These are phyloP conservation scores for Pulchroboletus neoregius DNA, from an alignment of 1,284 basidiomycete species.

Conservation along the genomic window DNA sequence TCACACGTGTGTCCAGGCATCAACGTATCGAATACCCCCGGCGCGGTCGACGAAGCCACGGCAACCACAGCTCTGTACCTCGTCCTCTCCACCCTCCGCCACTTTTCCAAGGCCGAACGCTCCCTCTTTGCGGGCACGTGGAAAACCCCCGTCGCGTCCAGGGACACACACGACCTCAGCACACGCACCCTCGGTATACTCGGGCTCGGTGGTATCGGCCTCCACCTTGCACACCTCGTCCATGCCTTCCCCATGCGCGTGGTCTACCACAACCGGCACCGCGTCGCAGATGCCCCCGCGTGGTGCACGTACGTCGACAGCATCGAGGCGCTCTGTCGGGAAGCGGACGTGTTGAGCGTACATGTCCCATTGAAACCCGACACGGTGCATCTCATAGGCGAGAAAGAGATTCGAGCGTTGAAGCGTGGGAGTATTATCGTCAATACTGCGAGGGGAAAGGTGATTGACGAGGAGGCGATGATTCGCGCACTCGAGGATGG, in stretches of 20 bases:
- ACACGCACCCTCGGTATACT: slow-evolving; percentile 80
- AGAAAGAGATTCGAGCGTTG: slow-evolving; percentile 74
- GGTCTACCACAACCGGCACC: slow-evolving; percentile 75
- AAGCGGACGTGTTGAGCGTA: slow-evolving; percentile 80
- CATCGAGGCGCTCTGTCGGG: slow-evolving; percentile 68
- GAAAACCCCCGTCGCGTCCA: slow-evolving; percentile 49
- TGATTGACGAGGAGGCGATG: slow-evolving; percentile 85
- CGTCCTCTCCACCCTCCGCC: slow-evolving; percentile 78
- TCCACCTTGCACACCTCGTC: slow-evolving; percentile 62
- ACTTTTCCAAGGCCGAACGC: slow-evolving; percentile 71
- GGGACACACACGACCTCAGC: slow-evolving; percentile 68
- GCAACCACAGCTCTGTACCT: slow-evolving; percentile 88
- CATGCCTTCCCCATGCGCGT: slow-evolving; percentile 84
- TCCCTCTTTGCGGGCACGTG: slow-evolving; percentile 56
- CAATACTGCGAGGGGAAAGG: slow-evolving; percentile 88
- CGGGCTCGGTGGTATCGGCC: slow-evolving; percentile 87
- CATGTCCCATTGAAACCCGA: slow-evolving; percentile 58
- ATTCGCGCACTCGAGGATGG: slow-evolving; percentile 81
- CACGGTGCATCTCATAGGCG: slow-evolving; percentile 75
- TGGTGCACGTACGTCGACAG: slow-evolving; percentile 75
- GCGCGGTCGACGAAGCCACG: slow-evolving; percentile 88
- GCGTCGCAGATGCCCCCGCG: slow-evolving; percentile 54
- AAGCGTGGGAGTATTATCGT: slow-evolving; percentile 80
- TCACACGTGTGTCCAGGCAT: slow-evolving; percentile 56
- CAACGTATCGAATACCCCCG: slow-evolving; percentile 85